phyloP scores from a whole-genome alignment of 225 moss, liverwort and hornwort genomes.

The Sphagnum contortum region DNA sequence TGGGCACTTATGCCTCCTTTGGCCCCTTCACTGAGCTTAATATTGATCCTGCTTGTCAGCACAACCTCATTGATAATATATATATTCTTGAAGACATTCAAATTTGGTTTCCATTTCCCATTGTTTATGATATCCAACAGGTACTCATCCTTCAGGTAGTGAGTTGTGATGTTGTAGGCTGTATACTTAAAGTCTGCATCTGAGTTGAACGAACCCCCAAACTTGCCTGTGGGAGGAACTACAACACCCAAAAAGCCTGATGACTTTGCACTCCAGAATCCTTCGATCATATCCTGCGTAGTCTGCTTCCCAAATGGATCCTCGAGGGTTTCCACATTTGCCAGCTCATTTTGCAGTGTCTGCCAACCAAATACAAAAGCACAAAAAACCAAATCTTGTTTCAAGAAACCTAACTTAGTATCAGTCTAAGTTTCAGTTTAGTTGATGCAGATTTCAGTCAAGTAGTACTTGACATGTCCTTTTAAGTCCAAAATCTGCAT shows the following conservation, averaged over 20 bases:
- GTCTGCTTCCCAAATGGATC: not conserved
- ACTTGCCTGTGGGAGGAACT: not conserved
- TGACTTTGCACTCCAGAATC: not conserved
- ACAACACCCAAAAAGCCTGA: not conserved
- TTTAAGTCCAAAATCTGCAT: no score
- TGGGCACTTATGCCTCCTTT: not conserved
- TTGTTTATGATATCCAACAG: constrained; percentile 1
- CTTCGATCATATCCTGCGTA: not conserved
- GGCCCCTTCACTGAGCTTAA: not conserved
- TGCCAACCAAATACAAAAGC: not conserved
- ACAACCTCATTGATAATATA: constrained; percentile 6
- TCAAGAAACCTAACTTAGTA: not conserved
- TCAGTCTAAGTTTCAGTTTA: no score
- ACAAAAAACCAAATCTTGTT: not conserved
- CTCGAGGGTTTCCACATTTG: not conserved
- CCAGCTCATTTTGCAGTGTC: not conserved
- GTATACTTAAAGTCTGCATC: not conserved
- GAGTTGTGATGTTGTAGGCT: constrained; percentile 1
- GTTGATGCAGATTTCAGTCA: no score
- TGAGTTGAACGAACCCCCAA: constrained; percentile 1
- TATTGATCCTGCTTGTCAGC: not conserved
- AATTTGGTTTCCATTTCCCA: constrained; percentile 2
- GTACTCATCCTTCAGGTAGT: not conserved
- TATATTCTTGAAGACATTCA: not conserved
- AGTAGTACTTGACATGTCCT: no score